A percentile compares a stretch with the other conserved stretches of the same genome.
These are phyloP conservation scores for Puccinia sorghi DNA, from an alignment of 1,284 basidiomycete genomes.

Conservation along the genomic window DNA sequence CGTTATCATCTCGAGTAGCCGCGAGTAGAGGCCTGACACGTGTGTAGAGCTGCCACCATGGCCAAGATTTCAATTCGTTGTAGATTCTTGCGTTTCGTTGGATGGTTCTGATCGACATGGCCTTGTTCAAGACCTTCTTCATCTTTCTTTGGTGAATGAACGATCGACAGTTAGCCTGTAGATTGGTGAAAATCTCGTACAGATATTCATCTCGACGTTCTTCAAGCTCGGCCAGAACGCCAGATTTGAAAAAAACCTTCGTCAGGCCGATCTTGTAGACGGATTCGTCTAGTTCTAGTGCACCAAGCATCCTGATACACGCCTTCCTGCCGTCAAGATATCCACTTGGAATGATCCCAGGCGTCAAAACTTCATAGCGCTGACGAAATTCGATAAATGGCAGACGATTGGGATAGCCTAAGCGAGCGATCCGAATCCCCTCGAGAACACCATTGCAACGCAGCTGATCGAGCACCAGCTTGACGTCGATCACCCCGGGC, in stretches of 20 bases:
- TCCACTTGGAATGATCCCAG: slow-evolving; percentile 83
- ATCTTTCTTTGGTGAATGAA: slow-evolving; percentile 85
- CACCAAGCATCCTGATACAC: slow-evolving; percentile 86
- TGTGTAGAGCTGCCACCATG: slow-evolving; percentile 98
- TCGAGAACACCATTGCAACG: slow-evolving; percentile 99
- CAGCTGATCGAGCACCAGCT: slow-evolving; percentile 92
- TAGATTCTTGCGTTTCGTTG: slow-evolving; percentile 93
- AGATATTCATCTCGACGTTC: slow-evolving; percentile 84
- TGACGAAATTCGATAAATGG: slow-evolving; percentile 97
- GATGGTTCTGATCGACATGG: slow-evolving; percentile 84
- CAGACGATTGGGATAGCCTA: slow-evolving; percentile 94
- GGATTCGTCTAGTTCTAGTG: slow-evolving; percentile 80
- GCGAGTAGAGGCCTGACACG: slow-evolving; percentile 87
- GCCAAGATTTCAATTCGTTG: slow-evolving; percentile 85
- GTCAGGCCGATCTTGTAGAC: slow-evolving; percentile 91
- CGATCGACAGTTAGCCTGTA: slow-evolving; percentile 83
- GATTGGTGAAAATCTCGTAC: slow-evolving; percentile 81
- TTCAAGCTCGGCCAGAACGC: slow-evolving; percentile 95
- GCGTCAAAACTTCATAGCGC: slow-evolving; percentile 93
- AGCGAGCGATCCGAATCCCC: slow-evolving; percentile 94
- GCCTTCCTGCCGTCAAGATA: slow-evolving; percentile 98
- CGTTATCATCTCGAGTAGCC: slow-evolving; percentile 89
- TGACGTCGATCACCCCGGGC: slow-evolving; percentile 87
- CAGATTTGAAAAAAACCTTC: slow-evolving; percentile 99
- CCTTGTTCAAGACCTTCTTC: slow-evolving; percentile 91